phyloP scores from a whole-genome alignment of 306 rosid genomes.

The Prunus davidiana region DNA sequence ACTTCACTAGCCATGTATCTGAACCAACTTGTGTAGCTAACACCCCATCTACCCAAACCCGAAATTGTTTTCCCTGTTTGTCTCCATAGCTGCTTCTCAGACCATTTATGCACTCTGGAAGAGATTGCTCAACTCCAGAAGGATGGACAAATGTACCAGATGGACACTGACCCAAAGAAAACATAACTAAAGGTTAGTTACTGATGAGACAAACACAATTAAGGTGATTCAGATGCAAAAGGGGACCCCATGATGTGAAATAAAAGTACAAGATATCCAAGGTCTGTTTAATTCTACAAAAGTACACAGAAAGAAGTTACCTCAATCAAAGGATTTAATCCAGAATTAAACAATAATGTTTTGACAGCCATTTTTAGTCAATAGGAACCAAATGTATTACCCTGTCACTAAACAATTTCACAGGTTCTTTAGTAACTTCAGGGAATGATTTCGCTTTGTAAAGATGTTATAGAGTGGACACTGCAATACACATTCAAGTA shows the following conservation, averaged over 20 bases:
- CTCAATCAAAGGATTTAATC: neutral
- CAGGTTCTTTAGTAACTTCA: neutral
- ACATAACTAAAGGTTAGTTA: constrained; percentile 6
- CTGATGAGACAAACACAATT: neutral
- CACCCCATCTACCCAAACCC: constrained; percentile 69
- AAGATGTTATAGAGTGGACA: neutral
- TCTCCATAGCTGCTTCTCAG: constrained; percentile 59
- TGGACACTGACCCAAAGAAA: constrained; percentile 43
- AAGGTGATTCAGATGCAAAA: neutral
- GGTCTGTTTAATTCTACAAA: neutral
- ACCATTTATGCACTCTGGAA: constrained; percentile 32
- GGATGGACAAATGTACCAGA: constrained; percentile 61
- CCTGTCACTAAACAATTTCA: neutral
- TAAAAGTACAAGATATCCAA: neutral
- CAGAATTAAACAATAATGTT: neutral
- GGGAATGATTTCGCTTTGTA: neutral
- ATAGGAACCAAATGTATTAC: neutral
- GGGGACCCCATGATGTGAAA: neutral
- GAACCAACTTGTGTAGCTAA: constrained; percentile 48
- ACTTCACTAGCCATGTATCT: constrained; percentile 68
- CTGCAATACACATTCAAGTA: neutral
- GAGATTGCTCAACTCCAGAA: constrained; percentile 50
- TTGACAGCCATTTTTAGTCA: neutral
- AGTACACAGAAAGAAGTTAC: neutral
- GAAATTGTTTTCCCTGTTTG: constrained; percentile 60